phyloP scores from a whole-genome alignment of 2,329 filamentous ascomycete genomes.

The Penicillium psychrosexuale region DNA sequence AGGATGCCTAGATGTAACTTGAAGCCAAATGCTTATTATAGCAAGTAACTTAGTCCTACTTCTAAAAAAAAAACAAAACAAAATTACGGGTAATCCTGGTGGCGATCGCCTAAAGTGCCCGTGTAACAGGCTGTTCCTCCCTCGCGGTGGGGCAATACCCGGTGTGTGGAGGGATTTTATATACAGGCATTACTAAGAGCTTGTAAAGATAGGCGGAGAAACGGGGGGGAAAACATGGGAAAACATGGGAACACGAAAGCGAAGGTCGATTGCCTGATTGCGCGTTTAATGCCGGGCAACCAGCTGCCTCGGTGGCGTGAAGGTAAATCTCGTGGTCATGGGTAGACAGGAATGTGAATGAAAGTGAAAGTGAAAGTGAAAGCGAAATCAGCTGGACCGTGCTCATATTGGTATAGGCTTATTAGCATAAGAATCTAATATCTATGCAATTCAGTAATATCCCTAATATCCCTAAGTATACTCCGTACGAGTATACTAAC shows the following conservation, averaged over 20 bases:
- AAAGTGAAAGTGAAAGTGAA: neutral
- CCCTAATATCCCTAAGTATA: neutral
- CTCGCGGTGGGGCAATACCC: conserved; percentile 18
- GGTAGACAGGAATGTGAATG: conserved; percentile 1
- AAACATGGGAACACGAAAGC: no score
- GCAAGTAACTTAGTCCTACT: neutral
- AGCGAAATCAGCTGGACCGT: neutral
- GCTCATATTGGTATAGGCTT: neutral
- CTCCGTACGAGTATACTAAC: neutral
- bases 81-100: conserved; percentile 29
- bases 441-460: neutral
- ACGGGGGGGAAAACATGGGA: neutral
- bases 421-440: neutral
- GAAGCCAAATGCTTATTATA: neutral
- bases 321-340: conserved; percentile 4
- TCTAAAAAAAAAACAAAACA: neutral
- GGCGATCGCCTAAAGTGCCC: conserved; percentile 27
- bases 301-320: conserved; percentile 7
- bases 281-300: neutral
- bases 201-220: neutral
- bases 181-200: neutral
- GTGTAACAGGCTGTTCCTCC: conserved; percentile 1
- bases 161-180: neutral
- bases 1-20: neutral
- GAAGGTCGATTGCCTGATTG: conserved; percentile 2